Evolutionary conservation across 2,329 filamentous ascomycete species (phyloP).

Genomic region (Sporothrix dimorphospora): DNA sequence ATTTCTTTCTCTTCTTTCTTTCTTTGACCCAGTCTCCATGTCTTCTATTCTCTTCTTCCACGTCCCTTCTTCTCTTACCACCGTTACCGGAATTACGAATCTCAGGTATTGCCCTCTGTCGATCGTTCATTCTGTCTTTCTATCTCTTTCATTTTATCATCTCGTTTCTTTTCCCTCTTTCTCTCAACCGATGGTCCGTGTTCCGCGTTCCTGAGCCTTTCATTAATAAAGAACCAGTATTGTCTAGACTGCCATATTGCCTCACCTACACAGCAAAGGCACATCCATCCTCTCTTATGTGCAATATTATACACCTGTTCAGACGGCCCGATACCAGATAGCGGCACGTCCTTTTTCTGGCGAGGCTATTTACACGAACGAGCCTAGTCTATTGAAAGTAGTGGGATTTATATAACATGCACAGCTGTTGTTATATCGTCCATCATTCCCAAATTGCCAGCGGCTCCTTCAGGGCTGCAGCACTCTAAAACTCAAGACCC

Average conservation of each 20-base stretch:
- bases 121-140: neutral
- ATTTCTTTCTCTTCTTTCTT: neutral
- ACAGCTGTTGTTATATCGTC: no score
- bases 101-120: neutral
- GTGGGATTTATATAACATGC: neutral
- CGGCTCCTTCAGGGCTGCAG: slow-evolving; percentile 1
- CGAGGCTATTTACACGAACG: neutral
- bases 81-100: neutral
- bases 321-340: slow-evolving; percentile 13
- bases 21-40: no score
- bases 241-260: slow-evolving; percentile 1
- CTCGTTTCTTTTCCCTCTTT: neutral
- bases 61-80: neutral
- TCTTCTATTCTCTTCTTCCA: neutral
- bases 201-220: neutral
- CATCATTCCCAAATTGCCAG: neutral
- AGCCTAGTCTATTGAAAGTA: neutral
- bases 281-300: neutral
- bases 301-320: slow-evolving; percentile 11
- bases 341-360: neutral
- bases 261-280: neutral
- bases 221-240: neutral
- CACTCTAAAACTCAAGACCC: neutral
- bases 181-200: slow-evolving; percentile 3
- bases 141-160: neutral